A percentile compares a stretch with the other conserved stretches of the same genome.
These are phyloP conservation scores for Sclerotinia subarctica DNA, from an alignment of 2,329 filamentous ascomycete species.

Conservation along the genomic window DNA sequence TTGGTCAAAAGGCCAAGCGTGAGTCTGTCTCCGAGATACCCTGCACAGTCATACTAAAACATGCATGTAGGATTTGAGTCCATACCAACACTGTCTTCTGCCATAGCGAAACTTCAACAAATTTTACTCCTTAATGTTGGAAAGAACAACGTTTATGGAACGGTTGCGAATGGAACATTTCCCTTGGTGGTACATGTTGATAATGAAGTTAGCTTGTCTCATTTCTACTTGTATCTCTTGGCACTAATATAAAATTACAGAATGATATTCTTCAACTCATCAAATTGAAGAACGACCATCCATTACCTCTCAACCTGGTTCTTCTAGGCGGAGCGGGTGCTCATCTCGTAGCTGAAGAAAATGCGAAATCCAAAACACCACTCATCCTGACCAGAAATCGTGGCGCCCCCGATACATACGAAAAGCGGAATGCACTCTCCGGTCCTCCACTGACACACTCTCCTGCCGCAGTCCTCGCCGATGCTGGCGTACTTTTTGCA, in stretches of 20 bases:
- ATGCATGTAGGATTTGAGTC: slow-evolving; percentile 29
- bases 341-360: slow-evolving; percentile 42
- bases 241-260: slow-evolving; percentile 29
- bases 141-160: slow-evolving; percentile 42
- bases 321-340: slow-evolving; percentile 43
- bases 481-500: slow-evolving; percentile 43
- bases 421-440: slow-evolving; percentile 41
- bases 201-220: slow-evolving; percentile 38
- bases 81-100: slow-evolving; percentile 36
- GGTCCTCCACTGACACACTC: slow-evolving; percentile 45
- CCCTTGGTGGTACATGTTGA: slow-evolving; percentile 44
- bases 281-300: slow-evolving; percentile 41
- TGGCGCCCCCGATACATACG: slow-evolving; percentile 39
- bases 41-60: neutral
- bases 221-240: neutral
- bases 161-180: slow-evolving; percentile 41
- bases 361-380: slow-evolving; percentile 43
- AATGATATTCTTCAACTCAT: slow-evolving; percentile 45
- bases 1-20: slow-evolving; percentile 41
- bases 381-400: slow-evolving; percentile 45
- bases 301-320: slow-evolving; percentile 38
- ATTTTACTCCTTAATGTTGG: slow-evolving; percentile 40
- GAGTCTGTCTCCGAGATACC: slow-evolving; percentile 23
- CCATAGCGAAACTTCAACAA: slow-evolving; percentile 39
- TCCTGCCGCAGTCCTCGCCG: slow-evolving; percentile 41